These are phyloP conservation scores for Colletotrichum shisoi DNA, from an alignment of 2,329 filamentous ascomycete genomes.

Conservation along the genomic window DNA sequence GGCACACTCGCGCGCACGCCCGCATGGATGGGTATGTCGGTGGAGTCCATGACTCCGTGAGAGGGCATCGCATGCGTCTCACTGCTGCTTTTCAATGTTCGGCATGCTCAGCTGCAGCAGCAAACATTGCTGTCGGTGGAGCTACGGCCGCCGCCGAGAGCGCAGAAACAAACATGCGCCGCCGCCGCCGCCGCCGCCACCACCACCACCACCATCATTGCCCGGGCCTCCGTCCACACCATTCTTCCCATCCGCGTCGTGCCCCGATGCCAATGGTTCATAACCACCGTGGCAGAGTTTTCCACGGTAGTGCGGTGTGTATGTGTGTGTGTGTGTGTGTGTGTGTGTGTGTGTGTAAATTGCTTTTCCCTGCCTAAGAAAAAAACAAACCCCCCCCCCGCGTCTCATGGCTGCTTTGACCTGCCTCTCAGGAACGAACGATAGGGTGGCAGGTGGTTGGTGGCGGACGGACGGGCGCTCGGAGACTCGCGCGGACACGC, in stretches of 20 bases:
- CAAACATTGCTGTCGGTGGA: constrained; percentile 25
- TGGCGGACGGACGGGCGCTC: constrained; percentile 12
- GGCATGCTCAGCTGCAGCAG: constrained; percentile 19
- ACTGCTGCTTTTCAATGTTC: constrained; percentile 5
- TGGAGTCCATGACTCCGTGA: background rate
- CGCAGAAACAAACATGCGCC: background rate
- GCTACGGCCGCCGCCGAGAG: constrained; percentile 3
- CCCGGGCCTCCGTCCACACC: background rate
- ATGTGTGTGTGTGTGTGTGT: too few relatives aligned
- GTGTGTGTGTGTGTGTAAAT: too few relatives aligned
- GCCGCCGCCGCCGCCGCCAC: too few relatives aligned
- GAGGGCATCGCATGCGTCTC: background rate
- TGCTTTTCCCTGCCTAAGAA: constrained; percentile 31
- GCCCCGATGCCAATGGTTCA: background rate
- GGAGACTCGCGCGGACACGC: constrained; percentile 22
- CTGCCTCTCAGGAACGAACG: constrained; percentile 1
- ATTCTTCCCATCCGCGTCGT: constrained; percentile 3
- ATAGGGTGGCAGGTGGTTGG: constrained; percentile 1
- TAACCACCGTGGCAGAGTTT: constrained; percentile 1
- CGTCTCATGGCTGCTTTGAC: constrained; percentile 34
- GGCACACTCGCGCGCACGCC: background rate
- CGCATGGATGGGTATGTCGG: background rate
- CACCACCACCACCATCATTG: constrained; percentile 9
- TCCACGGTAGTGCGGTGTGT: background rate
- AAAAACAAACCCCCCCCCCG: background rate